phyloP scores from a whole-genome alignment of 2,329 filamentous ascomycete genomes.

The Cytospora mali region DNA sequence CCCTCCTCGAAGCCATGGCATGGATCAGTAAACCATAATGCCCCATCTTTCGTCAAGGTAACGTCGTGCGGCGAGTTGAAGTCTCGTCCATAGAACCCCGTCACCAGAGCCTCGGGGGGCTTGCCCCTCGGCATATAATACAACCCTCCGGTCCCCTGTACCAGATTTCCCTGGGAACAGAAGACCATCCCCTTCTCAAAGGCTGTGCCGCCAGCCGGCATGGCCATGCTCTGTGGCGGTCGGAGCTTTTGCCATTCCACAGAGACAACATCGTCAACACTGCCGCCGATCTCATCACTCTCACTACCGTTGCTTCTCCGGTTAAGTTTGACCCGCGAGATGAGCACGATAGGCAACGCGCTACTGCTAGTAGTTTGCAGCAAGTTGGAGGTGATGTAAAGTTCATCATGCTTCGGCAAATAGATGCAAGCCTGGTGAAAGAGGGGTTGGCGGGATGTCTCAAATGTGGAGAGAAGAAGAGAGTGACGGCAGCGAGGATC shows the following conservation, averaged over 20 bases:
- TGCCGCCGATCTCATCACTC: conserved; percentile 34
- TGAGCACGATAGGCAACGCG: conserved; percentile 46
- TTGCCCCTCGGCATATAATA: conserved; percentile 39
- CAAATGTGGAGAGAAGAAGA: conserved; percentile 45
- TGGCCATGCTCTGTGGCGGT: conserved; percentile 46
- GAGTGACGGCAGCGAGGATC: conserved; percentile 41
- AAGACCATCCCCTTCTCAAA: conserved; percentile 50
- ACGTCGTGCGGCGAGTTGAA: conserved; percentile 53
- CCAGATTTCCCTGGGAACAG: conserved; percentile 33
- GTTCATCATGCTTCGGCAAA: conserved; percentile 42
- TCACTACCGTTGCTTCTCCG: conserved; percentile 32
- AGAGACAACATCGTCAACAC: conserved; percentile 35
- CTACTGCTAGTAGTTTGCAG: conserved; percentile 43
- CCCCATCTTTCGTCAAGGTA: conserved; percentile 41
- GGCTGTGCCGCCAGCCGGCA: conserved; percentile 65
- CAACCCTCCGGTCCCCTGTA: conserved; percentile 41
- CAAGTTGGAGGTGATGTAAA: conserved; percentile 50
- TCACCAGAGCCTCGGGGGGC: conserved; percentile 42
- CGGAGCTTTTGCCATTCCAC: conserved; percentile 46
- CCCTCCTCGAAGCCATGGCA: conserved; percentile 47
- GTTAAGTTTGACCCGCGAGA: conserved; percentile 45
- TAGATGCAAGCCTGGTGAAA: conserved; percentile 51
- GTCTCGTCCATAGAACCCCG: conserved; percentile 46
- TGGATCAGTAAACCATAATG: conserved; percentile 55
- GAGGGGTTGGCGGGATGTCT: conserved; percentile 46